Evolutionary conservation across 1,284 basidiomycete genomes (phyloP).

Genomic region (Thecaphora thlaspeos): DNA sequence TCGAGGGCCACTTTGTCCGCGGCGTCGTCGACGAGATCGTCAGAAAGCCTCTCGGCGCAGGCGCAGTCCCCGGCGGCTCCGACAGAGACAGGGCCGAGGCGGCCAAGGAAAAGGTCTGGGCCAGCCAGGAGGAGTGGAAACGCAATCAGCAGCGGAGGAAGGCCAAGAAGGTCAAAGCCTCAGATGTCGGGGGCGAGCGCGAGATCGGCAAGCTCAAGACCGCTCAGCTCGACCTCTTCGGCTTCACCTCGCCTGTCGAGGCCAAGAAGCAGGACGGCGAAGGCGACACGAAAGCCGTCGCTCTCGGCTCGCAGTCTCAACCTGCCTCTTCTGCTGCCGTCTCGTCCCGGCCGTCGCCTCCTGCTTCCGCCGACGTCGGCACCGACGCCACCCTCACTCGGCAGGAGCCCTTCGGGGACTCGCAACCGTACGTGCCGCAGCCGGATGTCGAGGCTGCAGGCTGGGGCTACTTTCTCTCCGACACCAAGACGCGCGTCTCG

Average conservation of each 20-base stretch:
- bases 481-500: conserved; percentile 49
- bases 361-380: too few species aligned
- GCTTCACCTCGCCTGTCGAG: conserved; percentile 4
- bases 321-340: too few species aligned
- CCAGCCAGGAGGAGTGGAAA: conserved; percentile 45
- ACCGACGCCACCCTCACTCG: too few species aligned
- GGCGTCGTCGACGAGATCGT: conserved; percentile 52
- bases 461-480: conserved; percentile 32
- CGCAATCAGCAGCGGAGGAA: conserved; percentile 15
- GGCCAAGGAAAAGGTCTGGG: conserved; percentile 15
- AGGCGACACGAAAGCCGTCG: too few species aligned
- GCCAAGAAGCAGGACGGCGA: background rate
- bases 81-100: background rate
- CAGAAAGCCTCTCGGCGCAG: conserved; percentile 2
- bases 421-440: background rate
- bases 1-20: conserved; percentile 41
- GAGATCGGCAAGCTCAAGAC: background rate
- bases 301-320: too few species aligned
- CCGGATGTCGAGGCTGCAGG: background rate
- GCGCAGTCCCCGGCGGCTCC: background rate
- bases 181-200: background rate
- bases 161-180: conserved; percentile 10
- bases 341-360: too few species aligned
- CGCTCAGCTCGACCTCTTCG: conserved; percentile 7
- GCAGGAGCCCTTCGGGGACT: background rate